Percentiles rank a stretch among this genome's conserved stretches.
Conservation (phyloP, 371 early-diverging fungal genomes). For the Fennellomyces sp. region DNA sequence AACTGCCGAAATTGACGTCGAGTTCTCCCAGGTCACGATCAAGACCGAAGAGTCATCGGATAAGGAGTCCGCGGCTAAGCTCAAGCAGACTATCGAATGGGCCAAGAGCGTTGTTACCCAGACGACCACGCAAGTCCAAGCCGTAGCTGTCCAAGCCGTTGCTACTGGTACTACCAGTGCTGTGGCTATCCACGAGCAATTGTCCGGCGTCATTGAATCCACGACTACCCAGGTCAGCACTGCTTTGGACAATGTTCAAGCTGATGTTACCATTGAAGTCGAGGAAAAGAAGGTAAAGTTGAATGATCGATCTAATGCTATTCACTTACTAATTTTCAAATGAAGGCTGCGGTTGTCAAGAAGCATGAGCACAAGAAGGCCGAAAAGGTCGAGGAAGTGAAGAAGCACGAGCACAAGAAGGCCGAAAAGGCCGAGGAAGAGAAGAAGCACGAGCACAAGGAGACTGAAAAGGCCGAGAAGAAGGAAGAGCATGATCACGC, state of each 20-base stretch:
- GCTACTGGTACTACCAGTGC: background rate
- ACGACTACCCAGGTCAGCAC: conserved; percentile 9
- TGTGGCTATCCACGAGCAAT: background rate
- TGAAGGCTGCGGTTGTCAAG: background rate
- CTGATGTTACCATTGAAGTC: background rate
- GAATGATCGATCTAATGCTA: background rate
- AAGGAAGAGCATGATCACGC: background rate
- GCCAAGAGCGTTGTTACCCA: conserved; percentile 10
- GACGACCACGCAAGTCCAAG: conserved; percentile 11
- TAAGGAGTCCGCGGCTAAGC: background rate
- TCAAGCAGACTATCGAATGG: conserved; percentile 3
- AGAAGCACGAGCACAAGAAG: background rate
- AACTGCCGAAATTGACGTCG: background rate
- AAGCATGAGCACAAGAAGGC: background rate
- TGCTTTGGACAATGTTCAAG: background rate
- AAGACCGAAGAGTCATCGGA: background rate
- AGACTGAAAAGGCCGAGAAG: no score
- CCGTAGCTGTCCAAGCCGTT: conserved; percentile 11
- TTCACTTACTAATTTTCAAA: background rate
- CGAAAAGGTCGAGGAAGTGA: background rate
- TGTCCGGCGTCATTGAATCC: conserved; percentile 5
- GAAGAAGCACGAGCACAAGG: background rate
- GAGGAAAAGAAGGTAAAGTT: background rate
- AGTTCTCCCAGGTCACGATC: background rate
- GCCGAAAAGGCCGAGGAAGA: background rate